A percentile compares a stretch with the other conserved stretches of the same genome.
These are phyloP conservation scores for Wallacemonas sp. DNA, from an alignment of 208 protist genomes.

Conservation along the genomic window DNA sequence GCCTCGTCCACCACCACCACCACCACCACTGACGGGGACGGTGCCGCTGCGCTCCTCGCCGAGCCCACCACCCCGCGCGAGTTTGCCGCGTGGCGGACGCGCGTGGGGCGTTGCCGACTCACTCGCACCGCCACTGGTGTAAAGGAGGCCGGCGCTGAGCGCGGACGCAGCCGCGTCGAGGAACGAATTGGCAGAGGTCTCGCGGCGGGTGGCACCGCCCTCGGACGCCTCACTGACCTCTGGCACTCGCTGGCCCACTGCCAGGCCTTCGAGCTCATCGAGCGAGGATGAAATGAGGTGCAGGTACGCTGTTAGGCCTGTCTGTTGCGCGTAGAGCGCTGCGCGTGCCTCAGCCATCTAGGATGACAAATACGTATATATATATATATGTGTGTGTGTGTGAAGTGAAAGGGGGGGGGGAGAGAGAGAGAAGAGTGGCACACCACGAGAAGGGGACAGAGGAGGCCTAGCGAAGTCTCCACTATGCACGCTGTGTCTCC, in stretches of 20 bases:
- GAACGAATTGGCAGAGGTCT: background rate
- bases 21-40: too few species aligned
- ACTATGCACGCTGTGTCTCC: too few species aligned
- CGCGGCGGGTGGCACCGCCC: background rate
- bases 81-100: too few species aligned
- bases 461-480: too few species aligned
- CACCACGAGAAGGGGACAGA: too few species aligned
- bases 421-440: too few species aligned
- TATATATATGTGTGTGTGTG: too few species aligned
- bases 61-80: too few species aligned
- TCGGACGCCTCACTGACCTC: background rate
- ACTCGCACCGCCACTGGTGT: background rate
- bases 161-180: slow-evolving; percentile 2
- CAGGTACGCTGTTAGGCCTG: background rate
- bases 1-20: background rate
- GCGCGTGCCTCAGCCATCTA: background rate
- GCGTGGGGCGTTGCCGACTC: too few species aligned
- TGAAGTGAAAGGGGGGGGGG: too few species aligned
- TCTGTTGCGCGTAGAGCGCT: background rate
- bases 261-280: slow-evolving; percentile 10
- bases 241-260: background rate
- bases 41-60: too few species aligned
- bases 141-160: background rate
- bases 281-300: background rate
- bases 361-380: too few species aligned